Conservation (phyloP, 768 basidiomycete genomes). For the Dioszegia aurantiaca region DNA sequence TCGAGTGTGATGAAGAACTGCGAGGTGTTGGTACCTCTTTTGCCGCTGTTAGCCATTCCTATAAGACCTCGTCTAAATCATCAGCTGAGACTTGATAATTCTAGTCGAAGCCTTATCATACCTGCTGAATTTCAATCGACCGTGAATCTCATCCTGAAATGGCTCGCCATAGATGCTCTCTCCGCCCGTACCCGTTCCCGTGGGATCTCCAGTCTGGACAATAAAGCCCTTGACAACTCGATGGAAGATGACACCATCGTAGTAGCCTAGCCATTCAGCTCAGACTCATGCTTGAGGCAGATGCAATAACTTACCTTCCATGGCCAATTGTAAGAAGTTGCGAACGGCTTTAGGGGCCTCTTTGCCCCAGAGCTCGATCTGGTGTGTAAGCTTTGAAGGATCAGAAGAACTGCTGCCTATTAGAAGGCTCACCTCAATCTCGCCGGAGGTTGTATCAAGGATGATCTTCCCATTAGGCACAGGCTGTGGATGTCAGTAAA, state of each 20-base stretch:
- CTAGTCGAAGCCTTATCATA: neutral
- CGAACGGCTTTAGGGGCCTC: slow-evolving; percentile 94
- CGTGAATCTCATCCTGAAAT: slow-evolving; percentile 92
- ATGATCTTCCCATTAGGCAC: slow-evolving; percentile 80
- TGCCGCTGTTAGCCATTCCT: slow-evolving; percentile 88
- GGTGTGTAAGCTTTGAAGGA: neutral
- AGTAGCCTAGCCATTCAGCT: slow-evolving; percentile 66
- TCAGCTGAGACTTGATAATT: neutral
- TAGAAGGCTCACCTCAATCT: slow-evolving; percentile 59
- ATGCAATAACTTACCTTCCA: slow-evolving; percentile 78
- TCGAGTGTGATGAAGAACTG: slow-evolving; percentile 96
- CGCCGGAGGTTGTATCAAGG: slow-evolving; percentile 79
- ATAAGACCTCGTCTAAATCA: slow-evolving; percentile 72
- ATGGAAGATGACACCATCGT: slow-evolving; percentile 93
- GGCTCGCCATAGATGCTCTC: slow-evolving; percentile 95
- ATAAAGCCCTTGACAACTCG: slow-evolving; percentile 89
- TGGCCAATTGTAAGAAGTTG: slow-evolving; percentile 80
- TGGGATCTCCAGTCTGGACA: slow-evolving; percentile 90
- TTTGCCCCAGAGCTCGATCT: slow-evolving; percentile 92
- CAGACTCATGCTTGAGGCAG: neutral
- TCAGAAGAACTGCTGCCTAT: too few relatives aligned
- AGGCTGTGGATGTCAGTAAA: slow-evolving; percentile 38
- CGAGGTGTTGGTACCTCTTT: slow-evolving; percentile 83
- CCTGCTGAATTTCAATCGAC: slow-evolving; percentile 71
- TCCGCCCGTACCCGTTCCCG: slow-evolving; percentile 85